Conservation (phyloP, 1,284 basidiomycete genomes). For the Trametes sp. region DNA sequence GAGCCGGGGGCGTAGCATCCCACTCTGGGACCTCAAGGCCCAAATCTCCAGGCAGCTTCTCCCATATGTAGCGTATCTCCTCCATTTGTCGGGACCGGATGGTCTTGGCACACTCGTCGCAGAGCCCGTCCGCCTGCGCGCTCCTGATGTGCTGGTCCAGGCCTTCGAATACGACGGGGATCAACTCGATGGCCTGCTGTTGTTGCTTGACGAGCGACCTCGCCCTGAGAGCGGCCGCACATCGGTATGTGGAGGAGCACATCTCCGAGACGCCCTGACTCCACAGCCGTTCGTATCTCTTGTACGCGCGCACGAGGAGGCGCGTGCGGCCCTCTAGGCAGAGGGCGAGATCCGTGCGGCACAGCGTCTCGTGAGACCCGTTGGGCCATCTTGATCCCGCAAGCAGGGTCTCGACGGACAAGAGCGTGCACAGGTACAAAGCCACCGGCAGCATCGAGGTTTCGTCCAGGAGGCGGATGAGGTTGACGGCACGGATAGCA, state of each 20-base stretch:
- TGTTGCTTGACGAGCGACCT: too few relatives aligned
- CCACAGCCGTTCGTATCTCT: too few relatives aligned
- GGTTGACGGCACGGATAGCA: not conserved
- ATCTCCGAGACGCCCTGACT: too few relatives aligned
- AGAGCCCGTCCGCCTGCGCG: not conserved
- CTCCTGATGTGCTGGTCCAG: too few relatives aligned
- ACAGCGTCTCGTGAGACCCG: not conserved
- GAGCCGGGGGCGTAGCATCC: not conserved
- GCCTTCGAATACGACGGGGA: too few relatives aligned
- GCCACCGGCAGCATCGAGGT: not conserved
- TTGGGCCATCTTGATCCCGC: not conserved
- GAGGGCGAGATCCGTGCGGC: not conserved
- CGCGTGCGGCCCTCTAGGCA: constrained; percentile 1
- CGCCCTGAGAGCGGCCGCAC: too few relatives aligned
- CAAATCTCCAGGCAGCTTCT: not conserved
- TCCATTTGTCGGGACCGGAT: not conserved
- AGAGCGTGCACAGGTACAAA: not conserved
- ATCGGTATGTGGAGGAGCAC: too few relatives aligned
- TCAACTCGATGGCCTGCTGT: too few relatives aligned
- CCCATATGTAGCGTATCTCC: constrained; percentile 1
- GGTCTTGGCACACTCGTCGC: not conserved
- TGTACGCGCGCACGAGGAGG: not conserved
- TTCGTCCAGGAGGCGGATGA: not conserved
- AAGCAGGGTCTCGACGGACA: not conserved
- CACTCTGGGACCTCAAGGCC: not conserved